These are phyloP conservation scores for Suhomyces ambrosiae DNA, from an alignment of 1,139 yeast genomes.

Conservation along the genomic window DNA sequence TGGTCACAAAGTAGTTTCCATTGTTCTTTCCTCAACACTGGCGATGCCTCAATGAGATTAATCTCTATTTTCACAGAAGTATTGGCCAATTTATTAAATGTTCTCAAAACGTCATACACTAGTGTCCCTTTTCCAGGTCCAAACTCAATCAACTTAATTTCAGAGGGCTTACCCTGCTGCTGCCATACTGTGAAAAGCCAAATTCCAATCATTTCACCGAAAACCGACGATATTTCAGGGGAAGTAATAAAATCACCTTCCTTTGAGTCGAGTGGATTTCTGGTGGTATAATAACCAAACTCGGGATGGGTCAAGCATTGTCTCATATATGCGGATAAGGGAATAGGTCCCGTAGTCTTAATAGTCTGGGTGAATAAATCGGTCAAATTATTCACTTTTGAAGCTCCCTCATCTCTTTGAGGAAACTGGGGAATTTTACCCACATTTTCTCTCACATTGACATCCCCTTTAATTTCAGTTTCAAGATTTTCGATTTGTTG, in stretches of 20 bases:
- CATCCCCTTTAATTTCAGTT: constrained; percentile 42
- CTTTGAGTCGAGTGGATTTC: constrained; percentile 66
- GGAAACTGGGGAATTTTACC: constrained; percentile 44
- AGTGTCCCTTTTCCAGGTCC: constrained; percentile 89
- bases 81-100: constrained; percentile 45
- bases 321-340: constrained; percentile 75
- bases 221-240: constrained; percentile 85
- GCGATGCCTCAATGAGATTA: constrained; percentile 72
- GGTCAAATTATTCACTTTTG: constrained; percentile 32
- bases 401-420: constrained; percentile 16
- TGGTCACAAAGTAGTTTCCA: constrained; percentile 47
- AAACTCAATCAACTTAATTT: constrained; percentile 68
- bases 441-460: constrained; percentile 38
- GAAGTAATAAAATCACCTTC: constrained; percentile 81
- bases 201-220: constrained; percentile 83
- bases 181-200: constrained; percentile 70
- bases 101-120: constrained; percentile 61
- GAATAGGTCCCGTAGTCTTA: constrained; percentile 73
- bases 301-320: constrained; percentile 81
- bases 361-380: constrained; percentile 56
- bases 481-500: constrained; percentile 40
- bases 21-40: constrained; percentile 62
- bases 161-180: constrained; percentile 52
- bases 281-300: constrained; percentile 77
- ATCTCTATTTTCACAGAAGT: constrained; percentile 42